Conservation (phyloP, 2,329 filamentous ascomycete species). For the Venturia aucupariae region DNA sequence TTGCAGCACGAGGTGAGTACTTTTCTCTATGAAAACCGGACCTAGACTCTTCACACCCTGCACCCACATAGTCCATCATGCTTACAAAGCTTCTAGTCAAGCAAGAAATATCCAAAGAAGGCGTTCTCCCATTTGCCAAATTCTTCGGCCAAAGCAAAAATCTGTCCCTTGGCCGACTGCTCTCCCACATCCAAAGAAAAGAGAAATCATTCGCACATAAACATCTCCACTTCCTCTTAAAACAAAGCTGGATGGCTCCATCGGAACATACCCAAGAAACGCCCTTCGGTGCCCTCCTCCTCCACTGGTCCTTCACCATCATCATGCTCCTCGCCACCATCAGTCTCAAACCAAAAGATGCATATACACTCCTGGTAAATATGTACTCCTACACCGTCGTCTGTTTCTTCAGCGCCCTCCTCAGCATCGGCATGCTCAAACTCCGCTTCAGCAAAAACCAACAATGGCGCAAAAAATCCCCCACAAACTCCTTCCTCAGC, state of each 20-base stretch:
- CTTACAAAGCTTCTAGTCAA: constrained; percentile 32
- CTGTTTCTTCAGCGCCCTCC: neutral
- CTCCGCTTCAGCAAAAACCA: neutral
- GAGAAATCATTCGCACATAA: neutral
- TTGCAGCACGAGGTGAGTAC: constrained; percentile 33
- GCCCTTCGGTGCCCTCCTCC: constrained; percentile 29
- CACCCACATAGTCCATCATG: neutral
- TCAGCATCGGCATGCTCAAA: constrained; percentile 8
- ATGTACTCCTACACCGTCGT: constrained; percentile 30
- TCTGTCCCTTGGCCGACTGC: neutral
- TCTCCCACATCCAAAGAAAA: neutral
- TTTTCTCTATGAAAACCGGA: neutral
- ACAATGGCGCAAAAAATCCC: constrained; percentile 9
- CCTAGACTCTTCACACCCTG: neutral
- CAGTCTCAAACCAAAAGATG: constrained; percentile 18
- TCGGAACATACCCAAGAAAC: constrained; percentile 26
- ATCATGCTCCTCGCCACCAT: constrained; percentile 26
- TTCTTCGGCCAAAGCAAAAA: constrained; percentile 34
- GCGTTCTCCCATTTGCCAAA: constrained; percentile 42
- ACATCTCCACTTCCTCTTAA: neutral
- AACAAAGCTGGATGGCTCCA: constrained; percentile 8
- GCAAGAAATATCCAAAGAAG: constrained; percentile 53
- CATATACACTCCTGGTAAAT: constrained; percentile 26
- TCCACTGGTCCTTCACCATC: constrained; percentile 31
- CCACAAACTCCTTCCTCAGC: constrained; percentile 11